Percentiles rank a stretch among this genome's conserved stretches.
Conservation (phyloP, 2,329 filamentous ascomycete genomes). For the Verticillium alfalfae region DNA sequence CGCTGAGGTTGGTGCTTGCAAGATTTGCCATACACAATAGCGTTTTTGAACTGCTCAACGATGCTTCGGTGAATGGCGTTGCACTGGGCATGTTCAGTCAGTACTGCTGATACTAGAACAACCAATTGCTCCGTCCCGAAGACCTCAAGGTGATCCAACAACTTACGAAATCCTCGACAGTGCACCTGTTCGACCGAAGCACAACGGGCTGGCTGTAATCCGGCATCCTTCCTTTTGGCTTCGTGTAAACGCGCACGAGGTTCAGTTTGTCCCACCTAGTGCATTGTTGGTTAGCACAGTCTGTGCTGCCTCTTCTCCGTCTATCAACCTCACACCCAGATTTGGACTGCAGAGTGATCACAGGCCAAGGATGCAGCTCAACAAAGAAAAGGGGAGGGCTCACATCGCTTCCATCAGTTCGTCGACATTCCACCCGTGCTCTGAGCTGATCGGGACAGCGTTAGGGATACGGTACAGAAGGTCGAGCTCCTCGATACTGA, state of each 20-base stretch:
- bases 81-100: conserved; percentile 52
- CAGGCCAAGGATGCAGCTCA: conserved; percentile 3
- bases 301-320: not conserved
- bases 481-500: conserved; percentile 96
- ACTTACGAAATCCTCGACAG: conserved; percentile 95
- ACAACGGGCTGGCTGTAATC: conserved; percentile 93
- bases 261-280: conserved; percentile 84
- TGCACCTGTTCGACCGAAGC: conserved; percentile 73
- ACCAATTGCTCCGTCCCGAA: not conserved
- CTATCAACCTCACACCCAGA: too few relatives aligned
- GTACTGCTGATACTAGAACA: not conserved
- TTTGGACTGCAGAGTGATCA: not conserved
- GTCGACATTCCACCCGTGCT: conserved; percentile 97
- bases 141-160: conserved; percentile 4
- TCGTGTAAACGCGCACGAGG: conserved; percentile 90
- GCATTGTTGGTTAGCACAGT: not conserved
- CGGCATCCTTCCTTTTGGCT: conserved; percentile 90
- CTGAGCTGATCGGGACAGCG: conserved; percentile 93
- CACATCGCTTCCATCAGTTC: conserved; percentile 93
- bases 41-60: conserved; percentile 89
- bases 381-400: conserved; percentile 14
- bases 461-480: conserved; percentile 95
- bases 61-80: conserved; percentile 97
- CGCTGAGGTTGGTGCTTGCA: conserved; percentile 98
- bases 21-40: conserved; percentile 94